These are phyloP conservation scores for Boletus smithii DNA, from an alignment of 1,284 basidiomycete genomes.

Conservation along the genomic window DNA sequence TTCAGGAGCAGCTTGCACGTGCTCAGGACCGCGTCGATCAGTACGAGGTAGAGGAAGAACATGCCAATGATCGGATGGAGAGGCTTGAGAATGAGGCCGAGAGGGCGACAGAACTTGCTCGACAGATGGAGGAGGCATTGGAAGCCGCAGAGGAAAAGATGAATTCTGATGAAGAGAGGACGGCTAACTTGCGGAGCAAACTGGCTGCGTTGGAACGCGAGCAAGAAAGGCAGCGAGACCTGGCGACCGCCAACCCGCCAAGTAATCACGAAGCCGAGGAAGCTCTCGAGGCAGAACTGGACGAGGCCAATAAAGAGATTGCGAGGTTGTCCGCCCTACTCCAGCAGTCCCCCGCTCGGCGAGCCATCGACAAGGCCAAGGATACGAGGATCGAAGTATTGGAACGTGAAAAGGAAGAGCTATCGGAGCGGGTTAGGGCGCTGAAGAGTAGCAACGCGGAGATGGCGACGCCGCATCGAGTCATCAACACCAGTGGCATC, in stretches of 20 bases:
- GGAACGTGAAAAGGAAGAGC: slow-evolving; percentile 71
- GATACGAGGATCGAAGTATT: slow-evolving; percentile 70
- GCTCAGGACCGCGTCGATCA: slow-evolving; percentile 46
- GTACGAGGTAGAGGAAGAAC: slow-evolving; percentile 45
- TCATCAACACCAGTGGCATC: slow-evolving; percentile 52
- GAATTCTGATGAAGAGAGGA: slow-evolving; percentile 53
- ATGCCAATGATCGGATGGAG: slow-evolving; percentile 47
- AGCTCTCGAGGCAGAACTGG: slow-evolving; percentile 72
- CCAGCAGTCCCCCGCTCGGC: slow-evolving; percentile 69
- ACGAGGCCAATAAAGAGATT: slow-evolving; percentile 78
- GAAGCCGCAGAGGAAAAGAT: slow-evolving; percentile 67
- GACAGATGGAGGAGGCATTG: slow-evolving; percentile 70
- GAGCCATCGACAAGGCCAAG: slow-evolving; percentile 69
- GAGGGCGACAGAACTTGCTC: slow-evolving; percentile 49
- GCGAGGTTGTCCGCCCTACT: slow-evolving; percentile 67
- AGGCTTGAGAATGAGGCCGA: slow-evolving; percentile 52
- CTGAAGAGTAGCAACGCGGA: slow-evolving; percentile 50
- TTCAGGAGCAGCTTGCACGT: slow-evolving; percentile 50
- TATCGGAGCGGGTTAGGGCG: slow-evolving; percentile 63
- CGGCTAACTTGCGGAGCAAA: slow-evolving; percentile 51
- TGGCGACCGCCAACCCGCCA: slow-evolving; percentile 38
- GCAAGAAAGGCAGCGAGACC: slow-evolving; percentile 44
- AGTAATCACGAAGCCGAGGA: slow-evolving; percentile 52
- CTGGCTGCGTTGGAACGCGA: slow-evolving; percentile 58
- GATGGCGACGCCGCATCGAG: slow-evolving; percentile 53